Base-by-base conservation (phyloP, 108 stramenopile genomes). In the Skeletonema marinoi region DNA sequence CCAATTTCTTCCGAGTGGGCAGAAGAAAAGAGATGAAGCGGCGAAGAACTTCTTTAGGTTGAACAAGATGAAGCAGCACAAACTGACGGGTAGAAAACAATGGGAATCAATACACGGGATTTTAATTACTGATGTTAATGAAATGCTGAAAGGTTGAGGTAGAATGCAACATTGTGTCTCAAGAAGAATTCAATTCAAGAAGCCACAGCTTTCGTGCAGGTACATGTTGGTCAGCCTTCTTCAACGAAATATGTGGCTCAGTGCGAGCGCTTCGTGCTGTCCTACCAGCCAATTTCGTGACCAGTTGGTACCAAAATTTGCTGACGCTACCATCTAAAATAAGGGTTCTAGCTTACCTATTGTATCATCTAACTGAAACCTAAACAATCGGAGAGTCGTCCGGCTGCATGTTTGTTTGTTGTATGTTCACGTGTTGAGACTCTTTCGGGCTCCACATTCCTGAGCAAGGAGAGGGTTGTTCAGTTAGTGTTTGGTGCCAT, bases 361-460 rank as follows among this genome's bases (percentile, higher is more conserved):
- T 0, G 25, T 25, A 0, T 25, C 25, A 25, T n/a, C 25, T 25
- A 25, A 39, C 21, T 56, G 25, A 25, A 56, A 25, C 9, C n/a
- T 56, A 56, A 10, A 56, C 54, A 29, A 56, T 29, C 9, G 54
- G 54, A 56, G 54, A 56, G 54, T 56, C 21, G 9, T 56, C 54
- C 10, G 29, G 54, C 9, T 56, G 54, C 25, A 56, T 56, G 54
- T 56, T 56, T 10, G 54, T n/a, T 46, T 46, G 54, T 56, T 56
- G 54, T 56, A 25, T 56, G 25, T 21, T 25, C 6, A 56, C 54
- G 17, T 56, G 54, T 25, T 56, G 54, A 56, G 54, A 56, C 39
- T 78, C 77, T 60, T 75, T 82, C 36, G 75, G 81, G 25, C 70
- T 66, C 81, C 81, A 82, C 81, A 82, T 82, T 3, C 81, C 81